Base-by-base conservation (phyloP, 306 rosid genomes). In the Cicer yamashitae region DNA sequence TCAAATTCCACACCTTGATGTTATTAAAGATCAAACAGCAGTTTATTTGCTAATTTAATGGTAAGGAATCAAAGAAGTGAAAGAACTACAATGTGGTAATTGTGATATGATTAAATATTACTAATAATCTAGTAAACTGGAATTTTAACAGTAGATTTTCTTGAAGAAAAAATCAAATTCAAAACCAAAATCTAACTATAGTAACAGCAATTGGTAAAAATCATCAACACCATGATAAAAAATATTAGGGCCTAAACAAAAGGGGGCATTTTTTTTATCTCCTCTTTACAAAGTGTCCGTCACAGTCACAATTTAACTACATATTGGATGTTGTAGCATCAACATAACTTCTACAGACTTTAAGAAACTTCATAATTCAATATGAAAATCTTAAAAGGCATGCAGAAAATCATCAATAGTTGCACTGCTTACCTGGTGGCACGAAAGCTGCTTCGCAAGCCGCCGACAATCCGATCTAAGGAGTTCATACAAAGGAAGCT, bases 401-500 rank as follows among this genome's bases (percentile, higher is more conserved):
- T 7, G 10, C 7, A 50, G 1, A 61, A 70, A 72, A 44, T 58
- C n/a, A 45, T 10, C 12, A 34, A 34, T 41, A 22, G 37, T 38
- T 45, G 48, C 22, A 39, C 25, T 45, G 48, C 22, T 34, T 22
- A 94, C 96, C 98, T 91, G 98, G 73, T 87, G 94, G 81, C 98
- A 94, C 0, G 98, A 90, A 44, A 91, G 86, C 86, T 80, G 82
- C 84, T 77, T 86, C 0, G 97, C 68, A 59, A 90, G 80, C 78
- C 52, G 30, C 76, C 50, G 76, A 68, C 83, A 91, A 82, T 82
- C 82, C n/a, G 67, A 78, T 82, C 85, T 74, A 6, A 73, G 60
- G 13, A 94, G 93, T 80, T 86, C 96, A 71, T 87, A 94, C 12
- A 94, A 43, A 65, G 98, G 97, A 69, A 94, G 91, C 34, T 77